Conservation (phyloP, 2,329 filamentous ascomycete species). For the Venturia carpophila region DNA sequence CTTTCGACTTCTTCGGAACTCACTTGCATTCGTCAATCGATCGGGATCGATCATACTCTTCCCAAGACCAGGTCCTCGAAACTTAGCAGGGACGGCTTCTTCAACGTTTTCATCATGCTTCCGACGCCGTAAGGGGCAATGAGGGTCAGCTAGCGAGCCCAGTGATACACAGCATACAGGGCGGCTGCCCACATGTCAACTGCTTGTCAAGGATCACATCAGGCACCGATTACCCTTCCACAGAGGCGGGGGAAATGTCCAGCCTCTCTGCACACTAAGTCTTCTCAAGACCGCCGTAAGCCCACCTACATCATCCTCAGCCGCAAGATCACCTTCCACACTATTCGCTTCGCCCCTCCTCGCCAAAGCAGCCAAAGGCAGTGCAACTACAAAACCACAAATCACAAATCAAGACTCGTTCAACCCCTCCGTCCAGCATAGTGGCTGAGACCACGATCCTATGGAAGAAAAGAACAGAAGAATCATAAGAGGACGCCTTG, state of each 20-base stretch:
- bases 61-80: neutral
- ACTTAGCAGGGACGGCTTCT: neutral
- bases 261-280: conserved; percentile 5
- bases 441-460: neutral
- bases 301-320: neutral
- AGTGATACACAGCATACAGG: neutral
- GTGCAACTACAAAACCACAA: neutral
- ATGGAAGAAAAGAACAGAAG: neutral
- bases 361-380: neutral
- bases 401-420: neutral
- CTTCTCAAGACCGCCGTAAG: neutral
- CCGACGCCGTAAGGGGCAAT: neutral
- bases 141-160: neutral
- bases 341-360: neutral
- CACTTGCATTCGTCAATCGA: neutral
- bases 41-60: neutral
- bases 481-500: neutral
- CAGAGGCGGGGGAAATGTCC: neutral
- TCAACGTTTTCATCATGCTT: neutral
- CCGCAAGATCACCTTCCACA: neutral
- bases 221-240: neutral
- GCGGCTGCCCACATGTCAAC: neutral
- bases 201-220: neutral
- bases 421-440: neutral
- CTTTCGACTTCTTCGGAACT: neutral